These are phyloP conservation scores for Corymbia calophylla DNA, from an alignment of 441 rosid species.

Conservation along the genomic window DNA sequence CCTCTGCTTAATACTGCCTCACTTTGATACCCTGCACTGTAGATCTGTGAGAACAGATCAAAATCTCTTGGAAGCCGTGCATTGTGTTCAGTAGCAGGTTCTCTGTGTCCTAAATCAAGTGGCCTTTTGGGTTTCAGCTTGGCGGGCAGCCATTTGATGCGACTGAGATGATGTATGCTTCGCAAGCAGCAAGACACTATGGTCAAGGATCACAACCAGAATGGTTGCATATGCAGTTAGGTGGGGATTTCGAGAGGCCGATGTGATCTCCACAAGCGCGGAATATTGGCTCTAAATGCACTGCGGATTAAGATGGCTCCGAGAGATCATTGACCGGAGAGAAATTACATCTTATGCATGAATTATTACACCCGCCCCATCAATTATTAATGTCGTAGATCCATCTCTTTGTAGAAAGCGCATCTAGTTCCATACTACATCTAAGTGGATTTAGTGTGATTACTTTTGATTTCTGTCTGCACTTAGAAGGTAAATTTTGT, in stretches of 20 bases:
- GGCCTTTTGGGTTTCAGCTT: not conserved
- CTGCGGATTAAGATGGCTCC: not conserved
- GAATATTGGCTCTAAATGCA: not conserved
- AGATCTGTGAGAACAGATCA: not conserved
- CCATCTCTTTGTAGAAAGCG: not conserved
- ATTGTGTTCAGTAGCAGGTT: not conserved
- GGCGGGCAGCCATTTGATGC: not conserved
- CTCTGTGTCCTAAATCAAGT: not conserved
- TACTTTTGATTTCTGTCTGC: not conserved
- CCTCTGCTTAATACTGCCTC: not conserved
- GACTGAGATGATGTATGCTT: not conserved
- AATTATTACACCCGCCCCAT: not conserved
- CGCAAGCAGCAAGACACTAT: not conserved
- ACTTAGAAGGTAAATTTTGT: not conserved
- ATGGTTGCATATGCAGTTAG: slow-evolving; percentile 11
- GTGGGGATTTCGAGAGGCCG: not conserved
- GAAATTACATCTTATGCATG: not conserved
- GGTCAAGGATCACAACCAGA: not conserved
- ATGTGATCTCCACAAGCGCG: not conserved
- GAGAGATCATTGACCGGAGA: not conserved
- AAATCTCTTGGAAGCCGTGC: not conserved
- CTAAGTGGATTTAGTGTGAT: not conserved
- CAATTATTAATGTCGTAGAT: not conserved
- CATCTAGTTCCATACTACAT: not conserved
- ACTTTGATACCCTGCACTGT: not conserved